Evolutionary conservation across 1,284 basidiomycete species (phyloP), one percentile per base, ranked within the genome.

Genomic region (Papiliotrema flavescens): DNA sequence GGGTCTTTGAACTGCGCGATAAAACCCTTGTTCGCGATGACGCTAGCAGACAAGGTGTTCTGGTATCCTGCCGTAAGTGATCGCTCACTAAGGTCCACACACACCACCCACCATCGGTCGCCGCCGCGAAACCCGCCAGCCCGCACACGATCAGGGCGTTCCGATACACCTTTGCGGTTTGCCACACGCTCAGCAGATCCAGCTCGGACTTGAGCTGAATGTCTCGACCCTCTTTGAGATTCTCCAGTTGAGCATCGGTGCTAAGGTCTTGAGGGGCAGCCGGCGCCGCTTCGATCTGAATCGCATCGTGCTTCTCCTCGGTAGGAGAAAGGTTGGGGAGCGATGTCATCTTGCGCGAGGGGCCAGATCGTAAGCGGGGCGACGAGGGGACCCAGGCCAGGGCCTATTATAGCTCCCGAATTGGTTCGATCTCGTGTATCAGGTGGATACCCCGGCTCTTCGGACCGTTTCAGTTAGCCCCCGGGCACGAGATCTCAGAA

Each of bases 171-270:
- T 35, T 51, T n/a, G 61, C n/a, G 2, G 62, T 41, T 24, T 54
- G 35, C 22, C 34, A 35, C 8, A 56, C 34, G n/a, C 57, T 40
- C 32, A 63, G 23, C 6, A 37, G 46, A 44, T 65, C 64, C 14
- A 56, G 40, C 20, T 43, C n/a, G 3, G 62, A 65, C 54, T 65
- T 65, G 40, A 65, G 52, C 50, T 61, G 61, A 7, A 58, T 20
- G 15, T 40, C 39, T 15, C 39, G 39, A 15, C 39, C 39, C 15
- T 40, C 39, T 40, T 40, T 40, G 39, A 40, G 17, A 17, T 17
- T 22, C 6, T 40, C 39, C 6, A 40, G 39, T 22, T 40, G 39
- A 40, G 17, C 39, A 22, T 40, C 39, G 39, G 20, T 22, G 20
- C 20, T 22, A 15, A 22, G 39, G 20, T 17, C 39, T 40, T 17